These are phyloP conservation scores for Geotrichum candidum DNA, from an alignment of 1,139 yeast species.

Conservation along the genomic window DNA sequence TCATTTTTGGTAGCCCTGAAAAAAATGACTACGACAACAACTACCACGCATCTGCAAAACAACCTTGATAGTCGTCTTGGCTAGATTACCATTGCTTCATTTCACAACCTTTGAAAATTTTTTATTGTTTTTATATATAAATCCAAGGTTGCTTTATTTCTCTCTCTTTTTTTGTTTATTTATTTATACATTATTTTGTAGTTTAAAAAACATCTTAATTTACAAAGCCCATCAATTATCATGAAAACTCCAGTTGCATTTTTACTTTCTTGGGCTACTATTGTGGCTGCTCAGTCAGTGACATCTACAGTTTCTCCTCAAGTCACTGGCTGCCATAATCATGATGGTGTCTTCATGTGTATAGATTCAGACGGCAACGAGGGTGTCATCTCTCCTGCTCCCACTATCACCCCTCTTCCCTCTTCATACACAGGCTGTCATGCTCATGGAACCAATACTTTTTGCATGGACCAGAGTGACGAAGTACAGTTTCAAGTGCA, in stretches of 20 bases:
- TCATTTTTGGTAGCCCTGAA: too few species aligned
- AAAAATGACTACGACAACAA: too few species aligned
- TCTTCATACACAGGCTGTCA: constrained; percentile 34
- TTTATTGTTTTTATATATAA: too few species aligned
- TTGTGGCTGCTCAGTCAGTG: background rate
- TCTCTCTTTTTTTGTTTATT: background rate
- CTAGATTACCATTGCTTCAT: background rate
- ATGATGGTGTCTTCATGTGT: background rate
- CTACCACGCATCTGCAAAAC: background rate
- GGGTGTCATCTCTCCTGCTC: constrained; percentile 31
- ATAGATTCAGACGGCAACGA: background rate
- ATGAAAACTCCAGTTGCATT: background rate
- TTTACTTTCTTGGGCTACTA: background rate
- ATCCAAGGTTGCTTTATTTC: background rate
- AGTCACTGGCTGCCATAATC: constrained; percentile 2
- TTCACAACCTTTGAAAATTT: background rate
- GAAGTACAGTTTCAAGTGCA: constrained; percentile 28
- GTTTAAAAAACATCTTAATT: background rate
- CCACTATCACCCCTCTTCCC: constrained; percentile 28
- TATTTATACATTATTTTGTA: too few species aligned
- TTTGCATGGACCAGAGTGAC: constrained; percentile 27
- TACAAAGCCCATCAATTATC: background rate
- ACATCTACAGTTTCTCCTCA: background rate
- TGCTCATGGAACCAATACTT: constrained; percentile 31
- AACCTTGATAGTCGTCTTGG: background rate